A percentile compares a stretch with the other conserved stretches of the same genome.
These are phyloP conservation scores for Hyaloscypha finlandica DNA, from an alignment of 495 filamentous ascomycete species.

Conservation along the genomic window DNA sequence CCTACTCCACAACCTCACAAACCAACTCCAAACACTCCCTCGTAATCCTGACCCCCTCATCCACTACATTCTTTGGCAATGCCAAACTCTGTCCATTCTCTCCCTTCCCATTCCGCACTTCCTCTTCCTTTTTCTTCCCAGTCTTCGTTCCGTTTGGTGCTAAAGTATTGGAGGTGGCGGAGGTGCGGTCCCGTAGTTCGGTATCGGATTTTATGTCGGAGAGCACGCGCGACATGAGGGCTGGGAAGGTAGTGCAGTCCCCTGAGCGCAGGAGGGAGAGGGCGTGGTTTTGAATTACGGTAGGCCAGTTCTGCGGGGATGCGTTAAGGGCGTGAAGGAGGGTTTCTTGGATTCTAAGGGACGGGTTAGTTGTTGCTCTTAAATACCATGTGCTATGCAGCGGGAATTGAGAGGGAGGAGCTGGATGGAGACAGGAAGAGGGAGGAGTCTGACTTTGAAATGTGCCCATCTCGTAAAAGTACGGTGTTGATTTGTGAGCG, in stretches of 20 bases:
- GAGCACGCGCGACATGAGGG: slow-evolving; percentile 51
- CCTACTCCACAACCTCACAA: slow-evolving; percentile 42
- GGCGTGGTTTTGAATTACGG: slow-evolving; percentile 47
- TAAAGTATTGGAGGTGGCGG: slow-evolving; percentile 28
- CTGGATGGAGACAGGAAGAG: neutral
- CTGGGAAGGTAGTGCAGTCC: slow-evolving; percentile 53
- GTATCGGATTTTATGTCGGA: slow-evolving; percentile 55
- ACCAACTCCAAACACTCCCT: slow-evolving; percentile 52
- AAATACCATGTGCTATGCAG: neutral
- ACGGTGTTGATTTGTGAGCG: slow-evolving; percentile 53
- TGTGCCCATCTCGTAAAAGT: slow-evolving; percentile 49
- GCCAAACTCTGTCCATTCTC: slow-evolving; percentile 40
- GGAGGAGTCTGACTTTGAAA: slow-evolving; percentile 42
- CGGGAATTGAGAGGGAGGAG: neutral
- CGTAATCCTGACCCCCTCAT: slow-evolving; percentile 54
- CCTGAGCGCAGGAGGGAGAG: slow-evolving; percentile 53
- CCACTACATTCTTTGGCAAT: slow-evolving; percentile 50
- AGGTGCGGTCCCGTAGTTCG: neutral
- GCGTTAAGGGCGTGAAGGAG: slow-evolving; percentile 55
- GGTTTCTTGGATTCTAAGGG: slow-evolving; percentile 54
- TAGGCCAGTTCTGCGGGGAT: slow-evolving; percentile 55
- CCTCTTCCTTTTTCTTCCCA: slow-evolving; percentile 21
- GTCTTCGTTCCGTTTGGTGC: slow-evolving; percentile 23
- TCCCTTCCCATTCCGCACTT: slow-evolving; percentile 10
- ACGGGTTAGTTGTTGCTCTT: slow-evolving; percentile 2